phyloP scores from a whole-genome alignment of 2,329 filamentous ascomycete species.

The Elsinoe australis region DNA sequence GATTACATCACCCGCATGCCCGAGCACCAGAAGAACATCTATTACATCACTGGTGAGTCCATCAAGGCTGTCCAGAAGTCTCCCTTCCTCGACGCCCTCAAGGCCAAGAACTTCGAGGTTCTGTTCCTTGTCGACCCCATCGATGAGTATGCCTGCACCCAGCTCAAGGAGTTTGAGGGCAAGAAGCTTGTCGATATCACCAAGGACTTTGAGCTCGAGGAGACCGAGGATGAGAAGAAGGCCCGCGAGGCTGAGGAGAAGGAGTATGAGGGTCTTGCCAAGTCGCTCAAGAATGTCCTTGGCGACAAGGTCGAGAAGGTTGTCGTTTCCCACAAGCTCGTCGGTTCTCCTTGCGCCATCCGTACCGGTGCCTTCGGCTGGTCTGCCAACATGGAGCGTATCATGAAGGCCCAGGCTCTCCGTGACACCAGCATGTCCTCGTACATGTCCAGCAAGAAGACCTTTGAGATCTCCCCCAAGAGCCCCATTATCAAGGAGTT shows the following conservation, averaged over 20 bases:
- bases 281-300: conserved; percentile 97
- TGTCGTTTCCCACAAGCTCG: conserved; percentile 95
- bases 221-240: conserved; percentile 99
- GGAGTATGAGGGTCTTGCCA: conserved; percentile 90
- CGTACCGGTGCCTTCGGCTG: conserved; percentile 99
- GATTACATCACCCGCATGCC: conserved; percentile 99
- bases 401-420: conserved; percentile 99
- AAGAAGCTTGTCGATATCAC: conserved; percentile 99
- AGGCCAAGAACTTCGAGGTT: conserved; percentile 99
- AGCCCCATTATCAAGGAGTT: conserved; percentile 97
- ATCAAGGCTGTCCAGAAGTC: conserved; percentile 97
- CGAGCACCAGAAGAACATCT: conserved; percentile 99
- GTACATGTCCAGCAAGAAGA: conserved; percentile 99
- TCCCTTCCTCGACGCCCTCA: conserved; percentile 96
- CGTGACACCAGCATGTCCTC: conserved; percentile 99
- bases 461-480: conserved; percentile 99
- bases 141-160: conserved; percentile 98
- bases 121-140: conserved; percentile 99
- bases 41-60: conserved; percentile 99
- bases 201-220: conserved; percentile 99
- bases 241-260: conserved; percentile 94
- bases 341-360: conserved; percentile 91
- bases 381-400: conserved; percentile 99
- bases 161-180: conserved; percentile 99
- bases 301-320: conserved; percentile 99